Evolutionary conservation across 805 yeast species (phyloP).

Genomic region (Kazachstania martiniae): DNA sequence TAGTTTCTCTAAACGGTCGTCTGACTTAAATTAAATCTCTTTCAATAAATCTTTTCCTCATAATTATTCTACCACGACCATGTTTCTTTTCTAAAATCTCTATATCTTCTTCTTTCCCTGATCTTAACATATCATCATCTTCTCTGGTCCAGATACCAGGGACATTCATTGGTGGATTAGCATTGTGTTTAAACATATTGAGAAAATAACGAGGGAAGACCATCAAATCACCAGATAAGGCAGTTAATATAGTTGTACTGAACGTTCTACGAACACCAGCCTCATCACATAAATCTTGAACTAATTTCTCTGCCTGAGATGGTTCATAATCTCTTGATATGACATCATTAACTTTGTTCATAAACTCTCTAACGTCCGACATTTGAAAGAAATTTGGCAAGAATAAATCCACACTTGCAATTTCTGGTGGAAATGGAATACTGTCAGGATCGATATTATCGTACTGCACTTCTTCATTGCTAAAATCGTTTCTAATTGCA

Average conservation of each 20-base stretch:
- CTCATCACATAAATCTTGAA: constrained; percentile 31
- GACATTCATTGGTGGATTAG: constrained; percentile 33
- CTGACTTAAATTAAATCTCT: constrained; percentile 22
- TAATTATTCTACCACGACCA: constrained; percentile 32
- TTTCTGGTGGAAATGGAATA: constrained; percentile 27
- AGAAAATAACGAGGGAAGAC: constrained; percentile 34
- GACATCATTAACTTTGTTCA: constrained; percentile 30
- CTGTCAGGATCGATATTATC: constrained; percentile 21
- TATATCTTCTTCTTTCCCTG: constrained; percentile 27
- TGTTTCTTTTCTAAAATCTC: constrained; percentile 29
- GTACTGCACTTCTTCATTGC: constrained; percentile 21
- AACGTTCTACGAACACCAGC: constrained; percentile 34
- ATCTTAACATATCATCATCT: constrained; percentile 31
- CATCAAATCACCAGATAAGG: constrained; percentile 35
- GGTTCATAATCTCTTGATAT: constrained; percentile 32
- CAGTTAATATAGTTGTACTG: constrained; percentile 33
- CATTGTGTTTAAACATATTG: constrained; percentile 30
- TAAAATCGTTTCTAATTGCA: constrained; percentile 24
- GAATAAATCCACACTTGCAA: constrained; percentile 24
- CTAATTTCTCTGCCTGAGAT: constrained; percentile 34
- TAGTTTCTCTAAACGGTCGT: too few species aligned
- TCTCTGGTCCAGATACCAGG: constrained; percentile 39
- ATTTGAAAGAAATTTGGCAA: constrained; percentile 25
- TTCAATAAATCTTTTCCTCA: constrained; percentile 32
- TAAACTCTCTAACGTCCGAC: constrained; percentile 21